Conservation (phyloP, 495 filamentous ascomycete genomes). For the Aspergillus olivimuriae region DNA sequence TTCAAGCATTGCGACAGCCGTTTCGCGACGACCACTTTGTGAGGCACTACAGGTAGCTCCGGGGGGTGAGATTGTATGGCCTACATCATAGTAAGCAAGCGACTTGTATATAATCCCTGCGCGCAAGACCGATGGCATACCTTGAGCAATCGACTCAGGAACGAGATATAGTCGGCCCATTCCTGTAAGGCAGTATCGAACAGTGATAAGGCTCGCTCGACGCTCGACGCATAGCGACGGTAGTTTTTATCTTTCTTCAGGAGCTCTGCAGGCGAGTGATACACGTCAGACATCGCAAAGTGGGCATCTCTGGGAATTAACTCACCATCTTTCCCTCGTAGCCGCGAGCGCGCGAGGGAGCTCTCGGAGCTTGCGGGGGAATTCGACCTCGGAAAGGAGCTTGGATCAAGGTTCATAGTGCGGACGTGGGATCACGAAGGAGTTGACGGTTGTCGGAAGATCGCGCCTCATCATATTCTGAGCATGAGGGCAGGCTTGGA, state of each 20-base stretch:
- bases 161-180: constrained; percentile 99
- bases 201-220: constrained; percentile 80
- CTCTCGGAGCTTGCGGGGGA: constrained; percentile 74
- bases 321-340: constrained; percentile 47
- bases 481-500: constrained; percentile 14
- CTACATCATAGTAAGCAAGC: constrained; percentile 38
- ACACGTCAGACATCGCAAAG: constrained; percentile 2
- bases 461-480: constrained; percentile 36
- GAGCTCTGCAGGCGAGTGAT: constrained; percentile 42
- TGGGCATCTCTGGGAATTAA: not conserved
- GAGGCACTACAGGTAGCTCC: constrained; percentile 65
- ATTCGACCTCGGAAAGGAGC: constrained; percentile 56
- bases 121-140: constrained; percentile 33
- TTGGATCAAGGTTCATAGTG: constrained; percentile 68
- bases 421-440: constrained; percentile 23
- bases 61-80: constrained; percentile 82
- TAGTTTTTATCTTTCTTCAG: constrained; percentile 83
- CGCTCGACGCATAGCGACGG: constrained; percentile 80
- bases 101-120: constrained; percentile 10
- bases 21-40: constrained; percentile 78
- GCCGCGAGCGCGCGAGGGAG: constrained; percentile 58
- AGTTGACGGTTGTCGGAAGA: constrained; percentile 9
- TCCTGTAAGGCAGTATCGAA: constrained; percentile 94
- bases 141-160: constrained; percentile 86
- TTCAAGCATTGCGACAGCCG: constrained; percentile 93